phyloP scores from a whole-genome alignment of 495 filamentous ascomycete species.

The Podospora anserina region DNA sequence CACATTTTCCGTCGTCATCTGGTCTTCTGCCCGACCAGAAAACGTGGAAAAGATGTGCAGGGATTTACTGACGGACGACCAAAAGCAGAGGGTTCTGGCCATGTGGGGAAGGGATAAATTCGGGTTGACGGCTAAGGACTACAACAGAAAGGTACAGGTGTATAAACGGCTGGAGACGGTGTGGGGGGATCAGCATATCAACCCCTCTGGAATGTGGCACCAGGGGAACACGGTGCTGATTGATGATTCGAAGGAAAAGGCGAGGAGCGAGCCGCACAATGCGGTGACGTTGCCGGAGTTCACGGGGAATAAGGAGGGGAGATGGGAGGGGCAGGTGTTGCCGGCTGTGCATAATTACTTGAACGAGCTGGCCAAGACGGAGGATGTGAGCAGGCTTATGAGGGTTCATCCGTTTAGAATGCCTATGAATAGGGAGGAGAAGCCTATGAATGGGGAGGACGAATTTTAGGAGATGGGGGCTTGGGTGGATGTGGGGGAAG shows the following conservation, averaged over 20 bases:
- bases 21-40: conserved; percentile 74
- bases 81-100: conserved; percentile 55
- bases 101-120: conserved; percentile 81
- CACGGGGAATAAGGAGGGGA: conserved; percentile 31
- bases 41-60: conserved; percentile 66
- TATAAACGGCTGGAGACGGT: conserved; percentile 78
- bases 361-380: conserved; percentile 39
- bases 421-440: not conserved
- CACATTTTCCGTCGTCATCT: conserved; percentile 77
- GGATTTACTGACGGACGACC: conserved; percentile 44
- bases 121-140: conserved; percentile 60
- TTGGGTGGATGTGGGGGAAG: no score
- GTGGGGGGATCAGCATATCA: conserved; percentile 57
- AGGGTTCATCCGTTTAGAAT: conserved; percentile 34
- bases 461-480: no score
- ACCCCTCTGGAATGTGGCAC: conserved; percentile 54
- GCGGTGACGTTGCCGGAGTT: conserved; percentile 79
- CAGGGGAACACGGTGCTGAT: conserved; percentile 88
- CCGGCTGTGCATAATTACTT: conserved; percentile 50
- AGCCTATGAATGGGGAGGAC: not conserved
- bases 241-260: conserved; percentile 85
- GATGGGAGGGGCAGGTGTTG: conserved; percentile 32
- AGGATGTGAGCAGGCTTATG: conserved; percentile 49
- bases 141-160: conserved; percentile 68
- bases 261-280: conserved; percentile 76